phyloP scores from a whole-genome alignment of 2,329 filamentous ascomycete species.

The Nemania serpens region DNA sequence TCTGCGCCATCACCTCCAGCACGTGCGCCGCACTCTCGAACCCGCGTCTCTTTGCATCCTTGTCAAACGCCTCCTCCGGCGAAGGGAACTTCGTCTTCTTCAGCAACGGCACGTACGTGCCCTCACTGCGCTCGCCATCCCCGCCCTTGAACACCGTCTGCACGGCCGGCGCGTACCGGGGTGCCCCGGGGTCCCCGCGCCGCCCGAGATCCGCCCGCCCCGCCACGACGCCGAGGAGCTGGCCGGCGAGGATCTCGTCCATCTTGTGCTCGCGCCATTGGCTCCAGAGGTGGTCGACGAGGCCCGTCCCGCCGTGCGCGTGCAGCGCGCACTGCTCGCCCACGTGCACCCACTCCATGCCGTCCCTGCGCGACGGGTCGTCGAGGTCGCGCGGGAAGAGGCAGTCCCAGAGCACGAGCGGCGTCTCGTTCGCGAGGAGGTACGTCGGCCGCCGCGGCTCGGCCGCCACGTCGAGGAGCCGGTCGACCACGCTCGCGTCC shows the following conservation, averaged over 20 bases:
- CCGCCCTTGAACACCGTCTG: conserved; percentile 60
- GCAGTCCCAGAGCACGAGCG: conserved; percentile 95
- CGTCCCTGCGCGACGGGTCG: conserved; percentile 49
- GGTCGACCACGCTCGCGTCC: conserved; percentile 69
- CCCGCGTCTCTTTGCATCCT: conserved; percentile 65
- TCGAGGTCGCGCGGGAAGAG: conserved; percentile 68
- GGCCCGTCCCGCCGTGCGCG: conserved; percentile 67
- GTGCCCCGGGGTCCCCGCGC: conserved; percentile 26
- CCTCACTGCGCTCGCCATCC: conserved; percentile 54
- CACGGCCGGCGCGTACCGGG: conserved; percentile 27
- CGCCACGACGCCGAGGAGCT: conserved; percentile 68
- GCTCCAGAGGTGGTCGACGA: conserved; percentile 79
- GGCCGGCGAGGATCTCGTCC: conserved; percentile 81
- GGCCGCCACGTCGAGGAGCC: conserved; percentile 72
- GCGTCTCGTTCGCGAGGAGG: conserved; percentile 86
- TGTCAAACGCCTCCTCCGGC: conserved; percentile 62
- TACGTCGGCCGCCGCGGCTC: conserved; percentile 83
- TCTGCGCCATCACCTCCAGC: conserved; percentile 37
- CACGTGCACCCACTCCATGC: conserved; percentile 77
- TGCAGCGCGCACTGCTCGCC: conserved; percentile 66
- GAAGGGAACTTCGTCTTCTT: conserved; percentile 54
- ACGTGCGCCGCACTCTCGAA: conserved; percentile 56
- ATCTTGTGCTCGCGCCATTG: conserved; percentile 85
- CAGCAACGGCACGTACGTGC: conserved; percentile 61
- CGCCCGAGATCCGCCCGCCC: conserved; percentile 41